Conservation (phyloP, 192 early-diverging fungal species). For the Backusella tarrabulga region DNA sequence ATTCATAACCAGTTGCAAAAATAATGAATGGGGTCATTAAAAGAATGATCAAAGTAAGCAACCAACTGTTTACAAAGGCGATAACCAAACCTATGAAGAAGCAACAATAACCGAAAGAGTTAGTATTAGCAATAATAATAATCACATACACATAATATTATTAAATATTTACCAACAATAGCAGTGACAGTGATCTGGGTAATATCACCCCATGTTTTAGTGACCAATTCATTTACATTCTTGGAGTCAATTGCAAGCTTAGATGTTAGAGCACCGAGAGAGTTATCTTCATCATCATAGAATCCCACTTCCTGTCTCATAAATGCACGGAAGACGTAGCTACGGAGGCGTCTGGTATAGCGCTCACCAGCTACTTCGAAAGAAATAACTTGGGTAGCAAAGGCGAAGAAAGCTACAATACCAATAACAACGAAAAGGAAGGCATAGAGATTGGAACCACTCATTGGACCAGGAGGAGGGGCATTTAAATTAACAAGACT, state of each 20-base stretch:
- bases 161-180: slow-evolving; percentile 20
- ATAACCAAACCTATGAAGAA: slow-evolving; percentile 38
- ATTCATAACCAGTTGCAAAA: slow-evolving; percentile 50
- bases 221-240: slow-evolving; percentile 53
- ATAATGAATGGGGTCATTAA: slow-evolving; percentile 59
- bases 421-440: slow-evolving; percentile 35
- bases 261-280: slow-evolving; percentile 76
- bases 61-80: slow-evolving; percentile 77
- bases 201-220: slow-evolving; percentile 45
- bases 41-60: slow-evolving; percentile 77
- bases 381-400: slow-evolving; percentile 8
- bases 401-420: slow-evolving; percentile 17
- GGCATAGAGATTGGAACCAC: slow-evolving; percentile 29
- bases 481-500: slow-evolving; percentile 34
- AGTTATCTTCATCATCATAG: slow-evolving; percentile 78
- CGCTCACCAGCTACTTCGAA: slow-evolving; percentile 32
- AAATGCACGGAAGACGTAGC: slow-evolving; percentile 62
- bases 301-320: slow-evolving; percentile 83
- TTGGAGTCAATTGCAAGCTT: slow-evolving; percentile 80
- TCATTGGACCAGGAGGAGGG: slow-evolving; percentile 24
- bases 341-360: slow-evolving; percentile 26
- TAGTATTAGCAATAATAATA: neutral
- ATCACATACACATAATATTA: neutral
- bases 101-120: neutral
- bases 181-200: slow-evolving; percentile 34